Base-by-base conservation (phyloP, 2,329 filamentous ascomycete species). In the Pseudogymnoascus sp. region DNA sequence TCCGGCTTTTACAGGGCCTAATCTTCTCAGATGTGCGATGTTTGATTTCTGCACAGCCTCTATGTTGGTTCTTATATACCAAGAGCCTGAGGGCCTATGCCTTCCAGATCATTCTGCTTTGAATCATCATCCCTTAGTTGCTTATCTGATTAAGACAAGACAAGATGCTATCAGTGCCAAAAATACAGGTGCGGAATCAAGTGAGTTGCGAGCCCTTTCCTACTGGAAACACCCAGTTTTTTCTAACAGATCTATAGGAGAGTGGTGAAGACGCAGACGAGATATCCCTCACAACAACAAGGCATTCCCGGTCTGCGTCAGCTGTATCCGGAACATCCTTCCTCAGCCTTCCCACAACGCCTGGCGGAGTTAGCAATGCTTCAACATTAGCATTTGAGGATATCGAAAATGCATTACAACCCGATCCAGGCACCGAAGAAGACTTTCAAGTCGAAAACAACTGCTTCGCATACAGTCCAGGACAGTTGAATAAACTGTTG, bases 381-480 rank as follows among this genome's bases (percentile, higher is more conserved):
- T 41, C 57, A n/a, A 59, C 19, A 12, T 41, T 41, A 19, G 30
- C 57, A 26, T 59, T 26, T 33, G 28, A 21, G 6, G 23, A 59
- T 12, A 13, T 59, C 45, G 71, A 76, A 58, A 76, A 80, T 39
- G 78, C 79, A 1, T 68, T 81, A 13, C 70, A 70, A 52, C 78
- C 79, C 0, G 78, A 81, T 62, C 77, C 76, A 2, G 79, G 78
- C 3, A 79, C 77, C 2, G 78, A 80, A 67, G 72, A 68, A 10
- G 77, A 79, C 26, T 82, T 81, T 63, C 65, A 72, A 10, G 73
- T 79, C 2, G 74, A 78, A 23, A 72, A 77, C 60, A 80, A 78
- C 65, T 74, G 72, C 5, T 83, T 83, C 62, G 80, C 78, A 10
- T 83, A 82, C 61, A 75, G 77, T 0, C 77, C 80, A 1, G 74